Base-by-base conservation (phyloP, 2,329 filamentous ascomycete genomes). In the Fusarium sp. region DNA sequence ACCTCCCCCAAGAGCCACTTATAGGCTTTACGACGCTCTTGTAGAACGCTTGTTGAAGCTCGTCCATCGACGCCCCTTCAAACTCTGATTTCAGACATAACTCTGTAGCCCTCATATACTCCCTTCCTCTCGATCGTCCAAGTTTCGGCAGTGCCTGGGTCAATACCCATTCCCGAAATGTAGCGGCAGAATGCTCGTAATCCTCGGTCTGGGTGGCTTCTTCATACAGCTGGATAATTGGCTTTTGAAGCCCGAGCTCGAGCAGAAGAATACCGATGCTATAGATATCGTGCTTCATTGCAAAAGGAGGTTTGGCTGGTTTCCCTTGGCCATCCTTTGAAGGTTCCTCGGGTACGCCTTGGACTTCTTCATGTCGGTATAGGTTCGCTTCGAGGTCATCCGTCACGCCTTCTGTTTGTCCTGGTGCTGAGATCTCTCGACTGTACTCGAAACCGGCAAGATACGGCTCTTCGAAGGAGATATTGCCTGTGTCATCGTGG, bases 291-390 rank as follows among this genome's bases (percentile, higher is more conserved):
- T 54, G 33, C 33, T 40, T 54, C 9, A 54, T 38, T 0, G 33
- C 7, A 12, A 54, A 40, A 1, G 33, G 1, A 9, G 19, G 0
- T 13, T 40, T 54, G 7, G 3, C 10, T n/a, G 13, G 2, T 13
- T 28, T 3, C 2, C 23, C 9, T n/a, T 38, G 23, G 0, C 16
- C 13, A n/a, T n/a, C 33, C 0, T n/a, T 3, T 0, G 33, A 28
- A 0, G 23, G 7, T 10, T 54, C 50, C 15, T 40, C 33, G 0
- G 50, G 50, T 5, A 54, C 50, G 11, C 50, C 50, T 40, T 54
- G 50, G 1, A 54, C 50, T 13, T 18, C 33, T n/a, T 40, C 50
- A 38, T 54, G 50, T 7, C 50, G 23, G 1, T 38, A 38, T 19
- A 38, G 19, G 1, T 54, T 54, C 7, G 50, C 50, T 37, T 53